These are phyloP conservation scores for Bjerkandera adusta DNA, from an alignment of 1,284 basidiomycete genomes.

Conservation along the genomic window DNA sequence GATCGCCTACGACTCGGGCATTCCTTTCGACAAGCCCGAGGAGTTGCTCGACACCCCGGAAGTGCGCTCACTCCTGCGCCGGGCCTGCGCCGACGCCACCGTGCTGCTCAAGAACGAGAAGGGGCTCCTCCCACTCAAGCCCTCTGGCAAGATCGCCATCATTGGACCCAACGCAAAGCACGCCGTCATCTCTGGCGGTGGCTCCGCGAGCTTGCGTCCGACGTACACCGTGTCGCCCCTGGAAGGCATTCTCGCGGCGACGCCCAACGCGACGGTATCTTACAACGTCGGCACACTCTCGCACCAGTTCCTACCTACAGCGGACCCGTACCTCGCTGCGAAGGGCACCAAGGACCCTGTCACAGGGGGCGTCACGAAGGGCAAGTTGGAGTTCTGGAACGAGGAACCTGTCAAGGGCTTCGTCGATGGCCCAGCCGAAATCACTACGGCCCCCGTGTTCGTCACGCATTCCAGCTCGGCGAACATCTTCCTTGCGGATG, in stretches of 20 bases:
- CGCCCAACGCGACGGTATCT: conserved; percentile 45
- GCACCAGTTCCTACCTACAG: conserved; percentile 29
- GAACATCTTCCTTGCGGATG: conserved; percentile 20
- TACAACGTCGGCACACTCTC: conserved; percentile 56
- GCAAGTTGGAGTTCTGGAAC: conserved; percentile 54
- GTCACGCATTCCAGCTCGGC: conserved; percentile 39
- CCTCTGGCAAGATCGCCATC: conserved; percentile 58
- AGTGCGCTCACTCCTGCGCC: conserved; percentile 54
- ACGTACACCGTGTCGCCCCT: conserved; percentile 69
- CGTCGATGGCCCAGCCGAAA: conserved; percentile 46
- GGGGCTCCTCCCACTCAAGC: conserved; percentile 51
- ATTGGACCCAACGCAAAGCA: conserved; percentile 74
- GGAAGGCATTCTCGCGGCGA: conserved; percentile 55
- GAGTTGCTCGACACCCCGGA: conserved; percentile 52
- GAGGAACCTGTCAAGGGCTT: conserved; percentile 56
- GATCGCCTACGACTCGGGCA: conserved; percentile 29
- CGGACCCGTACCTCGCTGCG: conserved; percentile 27
- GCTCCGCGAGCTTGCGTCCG: conserved; percentile 67
- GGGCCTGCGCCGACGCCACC: conserved; percentile 57
- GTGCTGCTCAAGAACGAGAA: conserved; percentile 70
- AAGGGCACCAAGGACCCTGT: conserved; percentile 10
- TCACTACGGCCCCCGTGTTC: conserved; percentile 52
- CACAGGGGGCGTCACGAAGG: too few species aligned
- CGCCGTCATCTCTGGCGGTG: conserved; percentile 66
- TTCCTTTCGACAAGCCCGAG: conserved; percentile 56